These are phyloP conservation scores for Talaromyces stipitatus DNA, from an alignment of 495 filamentous ascomycete species.

Conservation along the genomic window DNA sequence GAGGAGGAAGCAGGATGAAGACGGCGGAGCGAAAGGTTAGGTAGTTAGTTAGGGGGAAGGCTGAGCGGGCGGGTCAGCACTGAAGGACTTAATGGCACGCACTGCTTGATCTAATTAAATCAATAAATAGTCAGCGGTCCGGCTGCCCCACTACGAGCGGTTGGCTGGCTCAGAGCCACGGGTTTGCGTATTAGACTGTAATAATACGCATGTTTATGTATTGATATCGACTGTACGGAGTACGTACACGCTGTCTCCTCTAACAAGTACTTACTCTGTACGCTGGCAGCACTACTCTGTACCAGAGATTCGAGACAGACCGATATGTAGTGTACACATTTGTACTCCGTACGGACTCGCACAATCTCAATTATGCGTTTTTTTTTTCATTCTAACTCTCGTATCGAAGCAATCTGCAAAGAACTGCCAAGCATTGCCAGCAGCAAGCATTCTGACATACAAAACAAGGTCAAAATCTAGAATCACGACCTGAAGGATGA, in stretches of 20 bases:
- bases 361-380: background rate
- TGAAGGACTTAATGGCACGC: conserved; percentile 1
- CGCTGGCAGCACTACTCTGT: no score
- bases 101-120: conserved; percentile 2
- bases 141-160: background rate
- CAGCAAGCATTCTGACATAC: background rate
- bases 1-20: conserved; percentile 17
- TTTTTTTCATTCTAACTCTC: background rate
- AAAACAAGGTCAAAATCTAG: background rate
- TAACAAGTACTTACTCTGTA: no score
- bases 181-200: background rate
- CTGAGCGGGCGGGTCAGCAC: conserved; percentile 1
- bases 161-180: background rate
- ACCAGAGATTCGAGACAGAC: background rate
- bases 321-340: background rate
- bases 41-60: background rate
- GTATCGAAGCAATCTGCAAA: background rate
- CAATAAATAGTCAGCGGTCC: background rate
- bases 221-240: no score
- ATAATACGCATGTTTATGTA: no score
- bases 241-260: no score
- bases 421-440: no score
- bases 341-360: background rate
- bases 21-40: conserved; percentile 3
- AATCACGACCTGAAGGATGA: background rate